Base-by-base conservation (phyloP, 2,329 filamentous ascomycete genomes). In the Pseudogymnoascus sp. region DNA sequence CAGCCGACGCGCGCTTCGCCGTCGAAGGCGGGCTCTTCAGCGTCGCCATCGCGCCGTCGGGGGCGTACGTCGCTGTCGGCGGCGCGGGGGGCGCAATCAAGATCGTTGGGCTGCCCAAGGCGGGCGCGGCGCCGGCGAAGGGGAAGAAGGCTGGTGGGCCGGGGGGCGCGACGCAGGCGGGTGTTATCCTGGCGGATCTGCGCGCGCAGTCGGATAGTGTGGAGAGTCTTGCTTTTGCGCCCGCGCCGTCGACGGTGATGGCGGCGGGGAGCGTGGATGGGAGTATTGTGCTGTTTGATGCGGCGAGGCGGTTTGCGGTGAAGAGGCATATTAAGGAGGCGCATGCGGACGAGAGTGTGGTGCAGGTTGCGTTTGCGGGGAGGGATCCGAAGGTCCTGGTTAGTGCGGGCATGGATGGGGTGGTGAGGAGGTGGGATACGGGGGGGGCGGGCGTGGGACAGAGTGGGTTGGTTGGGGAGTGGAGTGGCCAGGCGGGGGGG, bases 361-460 rank as follows among this genome's bases (percentile, higher is more conserved):
- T 97, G 66, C 93, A 96, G 76, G 86, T 97, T 4, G 91, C 97
- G 65, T 99, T 96, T 71, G 76, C 68, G 72, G 71, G 67, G 68
- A 77, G 71, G 64, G 79, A n/a, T n/a, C n/a, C n/a, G n/a, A n/a
- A n/a, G n/a, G n/a, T n/a, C n/a, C n/a, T n/a, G n/a, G n/a, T n/a
- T n/a, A n/a, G n/a, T n/a, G n/a, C n/a, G n/a, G 95, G 95, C 7
- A 91, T 97, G 82, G 95, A 99, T 71, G 93, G 95, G 16, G 91
- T 93, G 0, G 85, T 99, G 19, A 82, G 91, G 71, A 81, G 93
- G 65, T 99, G 95, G 95, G 93, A 99, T 76, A 80, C 84, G 4
- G 87, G 86, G 62, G 86, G 88, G 6, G 89, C 86, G 1, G 81
- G 83, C 1, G 84, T 83, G 0, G 85, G 85, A 1, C 85, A 81